phyloP scores from a whole-genome alignment of 148 eudicot species.

The Camellia sinensis region DNA sequence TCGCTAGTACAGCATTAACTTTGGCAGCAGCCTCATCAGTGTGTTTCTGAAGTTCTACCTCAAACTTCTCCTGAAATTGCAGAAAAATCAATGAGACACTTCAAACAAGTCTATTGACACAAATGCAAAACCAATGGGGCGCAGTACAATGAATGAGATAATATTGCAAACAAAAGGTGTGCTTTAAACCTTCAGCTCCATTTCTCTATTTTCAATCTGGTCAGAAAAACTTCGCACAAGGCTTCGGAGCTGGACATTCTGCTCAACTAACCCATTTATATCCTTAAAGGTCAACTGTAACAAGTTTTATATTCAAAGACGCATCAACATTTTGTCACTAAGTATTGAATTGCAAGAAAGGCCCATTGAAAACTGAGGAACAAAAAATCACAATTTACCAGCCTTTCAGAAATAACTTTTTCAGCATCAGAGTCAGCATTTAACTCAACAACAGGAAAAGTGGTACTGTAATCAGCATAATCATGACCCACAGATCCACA shows the following conservation, averaged over 20 bases:
- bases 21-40: constrained; percentile 66
- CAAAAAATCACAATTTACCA: constrained; percentile 31
- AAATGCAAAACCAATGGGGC: not conserved
- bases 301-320: constrained; percentile 5
- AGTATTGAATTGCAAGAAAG: not conserved
- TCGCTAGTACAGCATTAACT: constrained; percentile 69
- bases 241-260: constrained; percentile 85
- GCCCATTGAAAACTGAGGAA: constrained; percentile 3
- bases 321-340: constrained; percentile 6
- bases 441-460: constrained; percentile 24
- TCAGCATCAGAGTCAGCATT: constrained; percentile 46
- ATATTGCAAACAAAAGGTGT: constrained; percentile 4
- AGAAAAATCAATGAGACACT: constrained; percentile 4
- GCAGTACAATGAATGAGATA: not conserved
- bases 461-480: constrained; percentile 27
- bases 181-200: constrained; percentile 46
- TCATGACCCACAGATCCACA: constrained; percentile 57
- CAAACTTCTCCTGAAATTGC: constrained; percentile 63
- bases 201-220: constrained; percentile 62
- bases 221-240: constrained; percentile 80
- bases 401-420: constrained; percentile 60
- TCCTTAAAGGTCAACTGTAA: constrained; percentile 68
- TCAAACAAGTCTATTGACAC: not conserved
- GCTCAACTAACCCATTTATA: constrained; percentile 93
- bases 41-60: constrained; percentile 59